Base-by-base conservation (phyloP, 2,329 filamentous ascomycete genomes). In the Elsinoe ampelina region DNA sequence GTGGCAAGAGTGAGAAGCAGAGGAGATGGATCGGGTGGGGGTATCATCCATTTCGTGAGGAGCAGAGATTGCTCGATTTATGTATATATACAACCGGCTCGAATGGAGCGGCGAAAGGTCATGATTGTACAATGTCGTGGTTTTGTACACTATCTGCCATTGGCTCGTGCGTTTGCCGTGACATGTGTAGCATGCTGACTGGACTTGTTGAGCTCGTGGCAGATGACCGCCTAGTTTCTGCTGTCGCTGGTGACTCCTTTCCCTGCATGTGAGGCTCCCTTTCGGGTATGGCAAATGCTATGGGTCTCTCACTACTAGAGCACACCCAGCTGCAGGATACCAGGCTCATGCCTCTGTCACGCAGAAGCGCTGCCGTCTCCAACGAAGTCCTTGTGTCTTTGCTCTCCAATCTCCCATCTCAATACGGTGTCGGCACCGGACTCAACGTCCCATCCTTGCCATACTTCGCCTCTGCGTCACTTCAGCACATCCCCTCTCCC, bases 401-500 rank as follows among this genome's bases (percentile, higher is more conserved):
- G 3, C 20, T 45, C 22, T 22, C 20, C 19, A 45, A 8, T 26
- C 45, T 36, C 20, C 2, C 45, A 34, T 7, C 38, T 54, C 15
- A 56, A 38, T 56, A 45, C 26, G 61, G 54, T 66, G 67, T 69
- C 2, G 79, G 73, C 32, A 82, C 74, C 8, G 81, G 80, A 57
- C 72, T 80, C 60, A 92, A 72, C 65, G 85, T 80, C 1, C 88
- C 87, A 65, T 90, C 85, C 63, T 90, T 83, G 70, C 92, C 88
- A 70, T 93, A 93, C 69, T 82, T 87, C 51, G 89, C 89, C 73
- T 93, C 86, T 89, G 69, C 51, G 45, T 38, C 7, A 35, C 38
- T 55, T 68, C 58, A 67, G 65, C 58, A 58, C 47, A 43, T 34
- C 41, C 19, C 45, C 45, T 50, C 36, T 57, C 22, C 36, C 34